Base-by-base conservation (phyloP, 2,329 filamentous ascomycete species). In the Aureobasidium melanogenum region DNA sequence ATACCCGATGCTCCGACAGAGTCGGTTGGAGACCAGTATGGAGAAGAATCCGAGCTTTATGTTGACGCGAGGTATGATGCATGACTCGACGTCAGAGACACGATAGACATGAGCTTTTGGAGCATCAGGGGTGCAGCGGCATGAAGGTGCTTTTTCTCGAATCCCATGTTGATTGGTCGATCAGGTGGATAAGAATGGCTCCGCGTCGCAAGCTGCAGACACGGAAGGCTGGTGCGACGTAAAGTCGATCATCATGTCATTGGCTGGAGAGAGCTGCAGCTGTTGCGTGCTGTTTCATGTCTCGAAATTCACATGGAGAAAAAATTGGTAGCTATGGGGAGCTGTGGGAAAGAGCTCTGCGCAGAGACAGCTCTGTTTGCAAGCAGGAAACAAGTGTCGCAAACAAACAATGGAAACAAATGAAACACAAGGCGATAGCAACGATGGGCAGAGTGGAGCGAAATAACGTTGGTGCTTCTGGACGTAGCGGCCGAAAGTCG, bases 81-180 rank as follows among this genome's bases (percentile, higher is more conserved):
- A 59, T 59, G 56, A 59, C 56, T 59, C 56, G 24, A 50, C 56
- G 56, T 59, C 56, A 59, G 56, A 59, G 41, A 58, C 54, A 58
- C 41, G 54, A 58, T 12, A 56, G 52, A 28, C 44, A 44, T 39
- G n/a, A 56, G 39, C 38, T 44, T 32, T 28, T 38, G 41, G 34
- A 48, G 32, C 43, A 44, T 50, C 56, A 59, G 56, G 56, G 56
- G 56, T 50, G 41, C 56, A 26, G 44, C 32, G 56, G 24, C 56
- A 32, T 30, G 39, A 44, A 34, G n/a, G 56, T 59, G 43, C 56
- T 59, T 59, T 59, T 59, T 59, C 56, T 59, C 44, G 43, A 48
- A 59, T 19, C 19, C 4, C 34, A 32, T 17, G 15, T n/a, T 59
- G 56, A 59, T 59, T 59, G 56, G 56, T 32, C 26, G 43, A 50